Conservation (phyloP, 345 rosid genomes). For the Firmiana major region DNA sequence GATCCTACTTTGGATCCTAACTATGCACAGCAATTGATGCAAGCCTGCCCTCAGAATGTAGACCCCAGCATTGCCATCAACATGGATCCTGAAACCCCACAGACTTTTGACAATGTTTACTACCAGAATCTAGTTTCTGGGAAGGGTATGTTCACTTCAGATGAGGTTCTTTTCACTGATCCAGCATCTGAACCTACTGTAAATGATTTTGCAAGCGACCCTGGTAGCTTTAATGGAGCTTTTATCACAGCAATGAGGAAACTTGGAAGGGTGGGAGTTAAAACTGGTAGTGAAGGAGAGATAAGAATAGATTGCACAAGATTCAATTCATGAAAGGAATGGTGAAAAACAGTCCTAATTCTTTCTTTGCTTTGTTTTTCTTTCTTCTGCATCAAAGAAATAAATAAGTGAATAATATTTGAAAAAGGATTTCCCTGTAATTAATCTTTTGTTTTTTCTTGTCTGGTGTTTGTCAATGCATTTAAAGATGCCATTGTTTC, state of each 20-base stretch:
- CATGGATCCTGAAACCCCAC: constrained; percentile 59
- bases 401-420: neutral
- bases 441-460: neutral
- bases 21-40: constrained; percentile 58
- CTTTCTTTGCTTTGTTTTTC: neutral
- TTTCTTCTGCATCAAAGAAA: neutral
- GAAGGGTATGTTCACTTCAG: constrained; percentile 74
- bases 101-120: constrained; percentile 57
- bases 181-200: constrained; percentile 51
- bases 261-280: constrained; percentile 71
- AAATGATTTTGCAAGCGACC: constrained; percentile 48
- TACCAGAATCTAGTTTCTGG: constrained; percentile 67
- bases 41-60: constrained; percentile 42
- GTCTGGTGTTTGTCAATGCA: neutral
- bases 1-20: constrained; percentile 62
- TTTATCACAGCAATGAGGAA: constrained; percentile 63
- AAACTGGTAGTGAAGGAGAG: constrained; percentile 60
- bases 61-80: constrained; percentile 50
- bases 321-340: constrained; percentile 37
- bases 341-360: neutral
- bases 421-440: neutral
- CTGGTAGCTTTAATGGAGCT: constrained; percentile 51
- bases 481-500: neutral
- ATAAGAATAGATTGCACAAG: constrained; percentile 64
- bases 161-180: constrained; percentile 53